Percentiles rank a stretch among this genome's conserved stretches.
Evolutionary conservation across 2,329 filamentous ascomycete genomes (phyloP).

Genomic region (Tolypocladium endophyticum): DNA sequence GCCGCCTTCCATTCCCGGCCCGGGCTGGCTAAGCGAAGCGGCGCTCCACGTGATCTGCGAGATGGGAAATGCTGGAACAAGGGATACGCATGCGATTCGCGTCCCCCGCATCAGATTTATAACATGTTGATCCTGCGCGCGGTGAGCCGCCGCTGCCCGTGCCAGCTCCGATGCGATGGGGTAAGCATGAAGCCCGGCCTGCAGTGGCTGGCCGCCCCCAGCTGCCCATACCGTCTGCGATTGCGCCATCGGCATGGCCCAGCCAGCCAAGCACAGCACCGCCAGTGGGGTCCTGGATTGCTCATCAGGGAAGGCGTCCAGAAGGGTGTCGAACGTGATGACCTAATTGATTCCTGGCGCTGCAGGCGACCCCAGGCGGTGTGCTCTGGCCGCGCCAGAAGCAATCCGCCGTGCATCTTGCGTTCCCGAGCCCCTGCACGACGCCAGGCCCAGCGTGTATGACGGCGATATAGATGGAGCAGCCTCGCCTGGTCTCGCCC

Average conservation of each 20-base stretch:
- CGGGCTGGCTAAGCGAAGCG: neutral
- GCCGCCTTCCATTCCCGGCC: neutral
- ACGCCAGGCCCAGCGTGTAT: neutral
- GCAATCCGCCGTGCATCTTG: too few species aligned
- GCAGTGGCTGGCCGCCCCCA: neutral
- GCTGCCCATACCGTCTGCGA: neutral
- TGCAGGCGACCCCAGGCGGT: neutral
- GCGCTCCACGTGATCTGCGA: neutral
- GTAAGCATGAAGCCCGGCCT: too few species aligned
- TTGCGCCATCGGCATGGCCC: neutral
- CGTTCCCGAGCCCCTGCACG: neutral
- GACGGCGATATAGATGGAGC: neutral
- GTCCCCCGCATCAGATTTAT: neutral
- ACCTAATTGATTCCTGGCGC: neutral
- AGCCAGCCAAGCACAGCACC: neutral
- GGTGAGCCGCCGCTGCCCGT: neutral
- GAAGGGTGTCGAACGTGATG: neutral
- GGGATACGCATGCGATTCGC: neutral
- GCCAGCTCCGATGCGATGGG: too few species aligned
- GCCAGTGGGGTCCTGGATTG: neutral
- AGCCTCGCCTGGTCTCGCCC: neutral
- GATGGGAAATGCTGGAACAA: neutral
- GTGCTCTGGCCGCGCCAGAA: neutral
- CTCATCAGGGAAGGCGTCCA: conserved; percentile 1
- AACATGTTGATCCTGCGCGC: neutral